These are phyloP conservation scores for Paracorniculantispora psalliotae DNA, from an alignment of 2,329 filamentous ascomycete genomes.

Conservation along the genomic window DNA sequence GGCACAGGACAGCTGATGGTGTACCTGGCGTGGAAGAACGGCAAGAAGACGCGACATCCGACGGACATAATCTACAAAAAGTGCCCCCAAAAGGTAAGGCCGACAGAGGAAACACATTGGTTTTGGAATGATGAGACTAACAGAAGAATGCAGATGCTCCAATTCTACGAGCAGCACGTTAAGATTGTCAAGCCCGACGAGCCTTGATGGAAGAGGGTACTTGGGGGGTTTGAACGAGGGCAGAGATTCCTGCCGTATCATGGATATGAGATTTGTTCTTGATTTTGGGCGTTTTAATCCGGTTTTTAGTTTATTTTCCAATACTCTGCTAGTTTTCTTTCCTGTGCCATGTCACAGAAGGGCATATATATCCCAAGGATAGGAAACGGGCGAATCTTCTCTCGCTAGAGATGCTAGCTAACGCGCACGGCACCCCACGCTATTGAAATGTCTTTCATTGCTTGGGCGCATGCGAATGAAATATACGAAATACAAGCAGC, in stretches of 20 bases:
- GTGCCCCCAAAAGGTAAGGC: conserved; percentile 69
- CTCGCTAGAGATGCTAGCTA: too few species aligned
- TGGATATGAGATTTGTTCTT: too few species aligned
- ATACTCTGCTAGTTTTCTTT: neutral
- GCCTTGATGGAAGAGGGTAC: conserved; percentile 15
- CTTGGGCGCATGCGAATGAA: too few species aligned
- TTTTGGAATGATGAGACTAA: conserved; percentile 11
- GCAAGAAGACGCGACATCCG: conserved; percentile 68
- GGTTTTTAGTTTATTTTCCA: neutral
- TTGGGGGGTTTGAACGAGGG: neutral
- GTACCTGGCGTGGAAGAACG: conserved; percentile 69
- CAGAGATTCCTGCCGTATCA: neutral
- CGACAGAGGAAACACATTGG: too few species aligned
- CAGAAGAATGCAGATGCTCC: conserved; percentile 44
- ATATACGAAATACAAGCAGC: neutral
- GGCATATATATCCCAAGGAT: neutral
- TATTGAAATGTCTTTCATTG: neutral
- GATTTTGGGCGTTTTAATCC: neutral
- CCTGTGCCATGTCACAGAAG: neutral
- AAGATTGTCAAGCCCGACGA: conserved; percentile 43
- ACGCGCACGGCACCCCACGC: too few species aligned
- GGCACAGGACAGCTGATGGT: conserved; percentile 56
- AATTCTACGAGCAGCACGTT: conserved; percentile 55
- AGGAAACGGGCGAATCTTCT: neutral
- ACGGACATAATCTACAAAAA: conserved; percentile 65